Evolutionary conservation across 108 stramenopile species (phyloP).

Genomic region (Fragilaria radians): DNA sequence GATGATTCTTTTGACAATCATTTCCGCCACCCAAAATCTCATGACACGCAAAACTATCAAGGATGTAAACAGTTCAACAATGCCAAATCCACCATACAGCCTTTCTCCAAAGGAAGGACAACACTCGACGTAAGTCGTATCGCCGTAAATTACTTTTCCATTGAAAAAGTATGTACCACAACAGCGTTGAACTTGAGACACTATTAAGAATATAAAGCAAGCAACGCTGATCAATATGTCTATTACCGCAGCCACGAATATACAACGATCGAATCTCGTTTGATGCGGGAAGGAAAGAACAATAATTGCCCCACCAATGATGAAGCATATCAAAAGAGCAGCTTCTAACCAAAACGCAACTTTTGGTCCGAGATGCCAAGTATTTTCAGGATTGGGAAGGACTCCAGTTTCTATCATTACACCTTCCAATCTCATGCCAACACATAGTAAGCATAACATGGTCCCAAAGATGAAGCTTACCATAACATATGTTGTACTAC

Average conservation of each 20-base stretch:
- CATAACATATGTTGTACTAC: constrained; percentile 16
- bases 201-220: constrained; percentile 49
- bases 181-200: constrained; percentile 62
- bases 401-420: constrained; percentile 22
- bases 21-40: constrained; percentile 40
- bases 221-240: constrained; percentile 40
- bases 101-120: constrained; percentile 54
- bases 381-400: constrained; percentile 12
- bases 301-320: constrained; percentile 18
- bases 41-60: constrained; percentile 56
- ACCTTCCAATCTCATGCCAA: constrained; percentile 41
- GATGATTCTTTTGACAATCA: not conserved
- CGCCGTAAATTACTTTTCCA: not conserved
- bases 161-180: constrained; percentile 20
- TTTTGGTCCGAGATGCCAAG: constrained; percentile 16
- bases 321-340: constrained; percentile 26
- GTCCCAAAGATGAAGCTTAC: constrained; percentile 49
- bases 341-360: constrained; percentile 54
- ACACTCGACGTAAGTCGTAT: constrained; percentile 11
- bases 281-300: constrained; percentile 14
- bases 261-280: not conserved
- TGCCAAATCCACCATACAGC: constrained; percentile 61
- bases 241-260: constrained; percentile 25
- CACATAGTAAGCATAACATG: constrained; percentile 40
- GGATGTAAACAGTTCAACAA: constrained; percentile 66